Evolutionary conservation across 2,329 filamentous ascomycete genomes (phyloP), one percentile per base, ranked within the genome.

Genomic region (Didymella lethalis): DNA sequence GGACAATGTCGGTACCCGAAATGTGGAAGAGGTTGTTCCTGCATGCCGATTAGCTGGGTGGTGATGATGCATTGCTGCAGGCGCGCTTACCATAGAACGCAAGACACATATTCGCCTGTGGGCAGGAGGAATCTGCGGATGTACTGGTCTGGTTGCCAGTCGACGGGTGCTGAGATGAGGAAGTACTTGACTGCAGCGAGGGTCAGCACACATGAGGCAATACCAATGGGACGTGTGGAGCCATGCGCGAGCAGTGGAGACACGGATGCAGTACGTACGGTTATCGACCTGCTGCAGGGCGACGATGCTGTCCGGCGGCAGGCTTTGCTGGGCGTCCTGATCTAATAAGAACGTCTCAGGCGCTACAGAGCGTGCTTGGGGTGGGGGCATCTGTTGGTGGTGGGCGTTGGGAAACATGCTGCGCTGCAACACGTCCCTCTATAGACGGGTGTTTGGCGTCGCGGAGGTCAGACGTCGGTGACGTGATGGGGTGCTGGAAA

Each of bases 21-120:
- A 99, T 96, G 85, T 99, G 95, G 79, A 99, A 99, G 71, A 99
- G 91, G 77, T 97, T 98, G 85, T 94, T 98, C 93, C 88, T 91
- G 73, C 41, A 49, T 14, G 43, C 31, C 48, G 50, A 70, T 80
- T 65, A 79, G 73, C 40, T 12, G 23, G 54, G 20, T 10, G 25
- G 23, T 4, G 20, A 41, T 36, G 46, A 25, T 29, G 7, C 4
- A 26, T 14, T 41, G 32, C 41, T 11, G 46, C 25, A 48, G 58
- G 18, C 49, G 56, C 48, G 75, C 80, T 65, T 69, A 91, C 89
- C 95, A 99, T 75, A 99, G 85, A 66, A 99, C 93, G 79, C 95
- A 99, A 57, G 95, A 98, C 64, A 99, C 93, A 76, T 99, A 98
- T 86, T 99, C 95, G 79, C 95, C 95, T 11, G 95, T 99, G 11